Percentiles rank a stretch among this genome's conserved stretches.
Conservation (phyloP, 352 stramenopile genomes). For the Elongisporangium prolatum region DNA sequence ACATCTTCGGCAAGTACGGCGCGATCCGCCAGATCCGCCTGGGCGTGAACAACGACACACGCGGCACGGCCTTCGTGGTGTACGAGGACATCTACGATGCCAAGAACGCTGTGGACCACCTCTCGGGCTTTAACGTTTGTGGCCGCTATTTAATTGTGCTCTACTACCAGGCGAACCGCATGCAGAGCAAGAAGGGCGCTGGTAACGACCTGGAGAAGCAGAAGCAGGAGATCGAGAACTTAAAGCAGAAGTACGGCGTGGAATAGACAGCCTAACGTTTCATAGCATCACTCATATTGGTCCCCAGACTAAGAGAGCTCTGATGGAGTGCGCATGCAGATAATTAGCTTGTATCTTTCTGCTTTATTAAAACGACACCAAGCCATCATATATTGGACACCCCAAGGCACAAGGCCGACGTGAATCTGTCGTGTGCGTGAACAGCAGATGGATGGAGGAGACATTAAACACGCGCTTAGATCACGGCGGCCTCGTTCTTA, state of each 20-base stretch:
- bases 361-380: not conserved
- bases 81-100: constrained; percentile 99
- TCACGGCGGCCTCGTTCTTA: constrained; percentile 92
- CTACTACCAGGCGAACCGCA: constrained; percentile 96
- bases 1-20: constrained; percentile 99
- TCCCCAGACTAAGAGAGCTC: too few species aligned
- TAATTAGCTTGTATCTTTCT: not conserved
- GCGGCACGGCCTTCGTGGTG: constrained; percentile 97
- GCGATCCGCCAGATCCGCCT: constrained; percentile 97
- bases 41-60: constrained; percentile 94
- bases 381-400: not conserved
- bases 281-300: too few species aligned
- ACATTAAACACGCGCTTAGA: constrained; percentile 36
- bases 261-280: constrained; percentile 28
- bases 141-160: constrained; percentile 98
- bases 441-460: not conserved
- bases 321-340: too few species aligned
- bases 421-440: not conserved
- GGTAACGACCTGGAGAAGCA: constrained; percentile 60
- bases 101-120: constrained; percentile 98
- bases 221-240: constrained; percentile 72
- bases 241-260: constrained; percentile 85
- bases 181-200: constrained; percentile 47
- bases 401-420: not conserved
- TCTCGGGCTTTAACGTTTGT: constrained; percentile 99